Evolutionary conservation across 1,284 basidiomycete species (phyloP).

Genomic region (Puccinia polysora): DNA sequence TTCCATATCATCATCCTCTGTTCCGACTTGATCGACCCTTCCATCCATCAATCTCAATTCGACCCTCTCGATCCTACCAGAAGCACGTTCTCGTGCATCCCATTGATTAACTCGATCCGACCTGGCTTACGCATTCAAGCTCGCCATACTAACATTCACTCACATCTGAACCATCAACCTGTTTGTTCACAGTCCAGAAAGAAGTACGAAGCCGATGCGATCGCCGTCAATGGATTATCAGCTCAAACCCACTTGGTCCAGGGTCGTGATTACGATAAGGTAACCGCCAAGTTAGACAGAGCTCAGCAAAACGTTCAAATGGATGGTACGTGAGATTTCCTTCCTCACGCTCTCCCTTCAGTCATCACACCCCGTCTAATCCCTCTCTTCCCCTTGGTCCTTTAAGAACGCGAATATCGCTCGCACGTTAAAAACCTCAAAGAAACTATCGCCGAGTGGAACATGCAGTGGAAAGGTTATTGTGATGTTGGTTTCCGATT

Average conservation of each 20-base stretch:
- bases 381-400: background rate
- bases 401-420: conserved; percentile 66
- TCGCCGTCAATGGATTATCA: conserved; percentile 90
- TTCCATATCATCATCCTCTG: too few species aligned
- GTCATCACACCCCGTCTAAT: conserved; percentile 4
- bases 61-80: too few species aligned
- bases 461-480: conserved; percentile 85
- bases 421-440: conserved; percentile 77
- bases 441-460: conserved; percentile 81
- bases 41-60: too few species aligned
- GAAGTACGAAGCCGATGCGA: conserved; percentile 88
- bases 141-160: too few species aligned
- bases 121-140: too few species aligned
- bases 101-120: too few species aligned
- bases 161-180: too few species aligned
- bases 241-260: conserved; percentile 89
- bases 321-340: conserved; percentile 61
- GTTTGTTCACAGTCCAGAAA: conserved; percentile 72
- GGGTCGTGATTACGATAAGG: conserved; percentile 88
- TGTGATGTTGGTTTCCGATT: conserved; percentile 66
- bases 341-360: background rate
- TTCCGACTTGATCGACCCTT: too few species aligned
- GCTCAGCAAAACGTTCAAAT: conserved; percentile 80
- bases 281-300: conserved; percentile 77
- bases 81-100: too few species aligned